Conservation (phyloP, 148 eudicot genomes). For the Heliosperma pusillum region DNA sequence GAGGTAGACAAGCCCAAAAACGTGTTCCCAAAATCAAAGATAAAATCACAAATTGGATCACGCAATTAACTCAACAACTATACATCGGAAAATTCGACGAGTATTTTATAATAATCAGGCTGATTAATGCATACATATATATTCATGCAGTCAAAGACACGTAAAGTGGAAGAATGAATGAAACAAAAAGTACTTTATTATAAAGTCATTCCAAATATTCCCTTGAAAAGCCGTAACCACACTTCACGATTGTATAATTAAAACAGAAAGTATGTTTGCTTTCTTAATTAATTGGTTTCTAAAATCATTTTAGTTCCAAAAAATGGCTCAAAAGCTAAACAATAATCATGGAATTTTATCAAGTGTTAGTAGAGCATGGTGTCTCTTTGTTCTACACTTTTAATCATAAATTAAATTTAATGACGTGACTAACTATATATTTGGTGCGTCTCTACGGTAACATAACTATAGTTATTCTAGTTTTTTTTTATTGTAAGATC, state of each 20-base stretch:
- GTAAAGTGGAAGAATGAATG: conserved; percentile 16
- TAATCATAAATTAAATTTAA: not conserved
- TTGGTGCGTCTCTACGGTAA: too few relatives aligned
- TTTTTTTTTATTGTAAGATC: too few relatives aligned
- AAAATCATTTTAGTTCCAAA: not conserved
- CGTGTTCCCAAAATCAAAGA: conserved; percentile 1
- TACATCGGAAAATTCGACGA: not conserved
- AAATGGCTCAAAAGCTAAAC: not conserved
- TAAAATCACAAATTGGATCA: conserved; percentile 13
- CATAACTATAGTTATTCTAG: too few relatives aligned
- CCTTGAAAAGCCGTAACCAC: conserved; percentile 25
- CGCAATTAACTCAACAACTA: not conserved
- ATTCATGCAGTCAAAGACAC: conserved; percentile 15
- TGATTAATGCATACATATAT: not conserved
- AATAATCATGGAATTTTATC: not conserved
- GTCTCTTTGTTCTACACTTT: conserved; percentile 1
- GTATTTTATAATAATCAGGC: not conserved
- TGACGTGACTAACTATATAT: too few relatives aligned
- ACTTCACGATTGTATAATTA: not conserved
- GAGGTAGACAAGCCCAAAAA: conserved; percentile 16
- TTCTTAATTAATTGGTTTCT: conserved; percentile 11
- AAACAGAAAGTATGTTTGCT: conserved; percentile 20
- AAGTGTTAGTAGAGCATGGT: not conserved
- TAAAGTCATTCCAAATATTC: conserved; percentile 28
- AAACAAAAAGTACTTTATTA: conserved; percentile 1